Evolutionary conservation across 306 rosid species (phyloP), one percentile per base, ranked within the genome.

Genomic region (Vicia sativa): DNA sequence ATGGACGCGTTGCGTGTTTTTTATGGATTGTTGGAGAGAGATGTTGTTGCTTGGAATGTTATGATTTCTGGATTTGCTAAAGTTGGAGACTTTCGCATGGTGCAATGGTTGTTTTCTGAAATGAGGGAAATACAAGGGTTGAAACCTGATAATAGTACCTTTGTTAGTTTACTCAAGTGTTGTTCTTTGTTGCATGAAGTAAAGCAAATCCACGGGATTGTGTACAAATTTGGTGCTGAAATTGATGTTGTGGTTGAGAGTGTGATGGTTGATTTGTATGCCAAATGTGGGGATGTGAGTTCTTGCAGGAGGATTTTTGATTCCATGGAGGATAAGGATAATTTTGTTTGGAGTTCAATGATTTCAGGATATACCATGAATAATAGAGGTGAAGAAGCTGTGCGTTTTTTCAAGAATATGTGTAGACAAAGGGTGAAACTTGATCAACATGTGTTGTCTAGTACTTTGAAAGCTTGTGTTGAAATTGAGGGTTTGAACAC

Each of bases 31-130:
- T 72, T 70, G 68, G 82, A 64, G 72, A 81, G 73, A 64, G 88
- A 84, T 62, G 42, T 57, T 35, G 81, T 84, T 68, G 68, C 83
- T 19, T 84, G 86, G 88, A 84, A 84, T 84, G 79, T 84, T 63
- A 75, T 84, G 83, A 72, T 80, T 68, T 75, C 83, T 72, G 88
- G 83, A 55, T 75, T 78, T 78, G 85, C 81, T 75, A 78, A 65
- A 68, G 83, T 55, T 64, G 85, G 83, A 7, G 75, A 78, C 26
- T 75, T 57, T 52, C 25, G 28, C 49, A 61, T 15, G 79, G 88
- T 78, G 59, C 64, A 58, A 15, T 68, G 70, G 74, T 75, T 84
- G 79, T 78, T 80, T 72, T 78, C 67, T 52, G 83, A 84, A 9
- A 84, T 84, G 88, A 45, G 72, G 63, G 73, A 29, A 16, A 28